Evolutionary conservation across 2,329 filamentous ascomycete genomes (phyloP), one percentile per base, ranked within the genome.

Genomic region (Fusarium odoratissimum): DNA sequence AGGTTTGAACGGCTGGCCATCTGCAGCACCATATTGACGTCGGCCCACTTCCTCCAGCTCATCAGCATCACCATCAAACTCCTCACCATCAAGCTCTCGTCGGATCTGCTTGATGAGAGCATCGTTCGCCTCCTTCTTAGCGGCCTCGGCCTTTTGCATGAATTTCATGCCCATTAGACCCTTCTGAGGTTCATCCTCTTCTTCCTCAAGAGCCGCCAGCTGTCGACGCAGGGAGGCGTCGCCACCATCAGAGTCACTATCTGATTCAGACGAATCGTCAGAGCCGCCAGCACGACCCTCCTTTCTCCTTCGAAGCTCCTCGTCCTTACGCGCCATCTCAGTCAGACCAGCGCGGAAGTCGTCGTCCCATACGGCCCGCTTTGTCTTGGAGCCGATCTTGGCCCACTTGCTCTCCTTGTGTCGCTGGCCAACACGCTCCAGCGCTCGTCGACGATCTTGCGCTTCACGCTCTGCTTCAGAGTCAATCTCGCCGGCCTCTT

Each of bases 361-460:
- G 30, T 97, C 93, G 76, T 97, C 95, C 95, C 95, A 97, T 1
- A 91, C 92, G 8, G 92, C 92, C 54, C 93, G 90, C 51, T 95
- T 94, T 41, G 89, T 91, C 76, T 92, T 91, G 79, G 93, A 93
- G 67, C 95, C 87, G 64, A 91, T 90, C 86, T 97, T 97, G 41
- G 95, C 94, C 94, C 95, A 97, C 79, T 95, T 97, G 84, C 93
- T 96, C 59, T 97, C 93, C 72, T 91, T 90, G 82, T 97, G 95
- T 74, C 94, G 91, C 19, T 92, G 91, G 25, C 94, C 93, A 86
- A 97, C 95, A 77, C 95, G 88, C 80, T 95, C 94, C 76, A 95
- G 90, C 2, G 95, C 95, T 73, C 95, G 87, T 66, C 90, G 88
- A 31, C 94, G 91, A 79, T 97, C 94, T 67, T 85, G 84, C 9